A percentile compares a stretch with the other conserved stretches of the same genome.
These are phyloP conservation scores for Alternaria angustiovoidea DNA, from an alignment of 2,329 filamentous ascomycete genomes.

Conservation along the genomic window DNA sequence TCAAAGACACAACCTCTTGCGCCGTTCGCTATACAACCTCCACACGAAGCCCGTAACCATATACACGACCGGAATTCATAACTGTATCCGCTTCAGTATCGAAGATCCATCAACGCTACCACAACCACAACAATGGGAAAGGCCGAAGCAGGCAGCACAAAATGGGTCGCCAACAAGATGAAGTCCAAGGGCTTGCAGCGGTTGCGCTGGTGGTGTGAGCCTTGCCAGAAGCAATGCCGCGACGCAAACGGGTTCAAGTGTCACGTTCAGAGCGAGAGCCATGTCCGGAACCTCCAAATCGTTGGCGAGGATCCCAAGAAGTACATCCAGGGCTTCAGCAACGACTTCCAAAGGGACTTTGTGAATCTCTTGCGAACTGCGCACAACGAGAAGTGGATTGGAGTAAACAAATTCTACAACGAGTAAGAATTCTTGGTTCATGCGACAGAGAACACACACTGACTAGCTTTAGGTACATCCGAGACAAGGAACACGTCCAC, in stretches of 20 bases:
- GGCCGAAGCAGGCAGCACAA: conserved; percentile 92
- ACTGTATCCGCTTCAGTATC: background rate
- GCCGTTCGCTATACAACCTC: background rate
- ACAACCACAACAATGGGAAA: conserved; percentile 71
- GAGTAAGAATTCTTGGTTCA: conserved; percentile 58
- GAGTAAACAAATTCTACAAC: conserved; percentile 94
- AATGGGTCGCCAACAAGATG: conserved; percentile 88
- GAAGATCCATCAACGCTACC: background rate
- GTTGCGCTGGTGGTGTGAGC: conserved; percentile 87
- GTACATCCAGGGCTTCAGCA: conserved; percentile 81
- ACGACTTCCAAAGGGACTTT: conserved; percentile 84
- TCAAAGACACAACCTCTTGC: background rate
- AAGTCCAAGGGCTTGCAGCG: conserved; percentile 71
- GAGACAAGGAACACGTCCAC: conserved; percentile 1
- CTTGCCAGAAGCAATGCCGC: conserved; percentile 78
- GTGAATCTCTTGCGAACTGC: conserved; percentile 77
- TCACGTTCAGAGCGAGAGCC: conserved; percentile 83
- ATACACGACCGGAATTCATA: background rate
- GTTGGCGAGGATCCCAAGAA: conserved; percentile 89
- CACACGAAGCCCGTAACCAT: background rate
- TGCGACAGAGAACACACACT: background rate
- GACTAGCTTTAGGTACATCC: background rate
- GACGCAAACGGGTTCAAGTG: conserved; percentile 78
- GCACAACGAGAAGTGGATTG: conserved; percentile 89
- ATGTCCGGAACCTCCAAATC: conserved; percentile 78